A percentile compares a stretch with the other conserved stretches of the same genome.
phyloP scores from a whole-genome alignment of 1,139 yeast species.

The Protomyces inouyei region DNA sequence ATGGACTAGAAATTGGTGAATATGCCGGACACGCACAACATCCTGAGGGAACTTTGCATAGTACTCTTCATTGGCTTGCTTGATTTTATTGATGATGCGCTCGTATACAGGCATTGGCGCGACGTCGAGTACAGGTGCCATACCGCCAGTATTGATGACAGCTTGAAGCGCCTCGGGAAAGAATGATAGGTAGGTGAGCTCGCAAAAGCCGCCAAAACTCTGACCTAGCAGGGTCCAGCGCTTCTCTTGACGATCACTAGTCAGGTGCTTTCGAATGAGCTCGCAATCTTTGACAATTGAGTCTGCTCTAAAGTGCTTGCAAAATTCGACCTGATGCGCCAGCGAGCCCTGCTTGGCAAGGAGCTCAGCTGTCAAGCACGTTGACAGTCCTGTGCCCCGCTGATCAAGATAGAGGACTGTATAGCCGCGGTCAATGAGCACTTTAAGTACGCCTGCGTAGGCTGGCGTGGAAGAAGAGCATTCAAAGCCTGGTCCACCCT shows the following conservation, averaged over 20 bases:
- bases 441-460: conserved; percentile 42
- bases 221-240: conserved; percentile 56
- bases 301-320: conserved; percentile 48
- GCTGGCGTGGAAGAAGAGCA: conserved; percentile 41
- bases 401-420: conserved; percentile 52
- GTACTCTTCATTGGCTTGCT: conserved; percentile 48
- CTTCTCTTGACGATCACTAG: conserved; percentile 33
- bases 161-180: conserved; percentile 30
- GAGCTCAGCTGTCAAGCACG: conserved; percentile 4
- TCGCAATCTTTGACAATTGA: conserved; percentile 46
- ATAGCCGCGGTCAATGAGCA: conserved; percentile 46
- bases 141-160: conserved; percentile 50
- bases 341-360: conserved; percentile 35
- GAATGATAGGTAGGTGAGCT: conserved; percentile 49
- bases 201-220: conserved; percentile 55
- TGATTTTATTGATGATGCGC: conserved; percentile 45
- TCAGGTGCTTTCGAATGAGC: conserved; percentile 42
- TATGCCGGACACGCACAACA: conserved; percentile 41
- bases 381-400: conserved; percentile 40
- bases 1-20: conserved; percentile 42
- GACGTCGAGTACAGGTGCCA: conserved; percentile 48
- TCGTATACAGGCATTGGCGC: conserved; percentile 49
- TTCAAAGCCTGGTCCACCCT: conserved; percentile 58
- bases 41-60: conserved; percentile 51
- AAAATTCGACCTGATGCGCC: conserved; percentile 42